Conservation (phyloP, 768 basidiomycete species). For the Mycena pura region DNA sequence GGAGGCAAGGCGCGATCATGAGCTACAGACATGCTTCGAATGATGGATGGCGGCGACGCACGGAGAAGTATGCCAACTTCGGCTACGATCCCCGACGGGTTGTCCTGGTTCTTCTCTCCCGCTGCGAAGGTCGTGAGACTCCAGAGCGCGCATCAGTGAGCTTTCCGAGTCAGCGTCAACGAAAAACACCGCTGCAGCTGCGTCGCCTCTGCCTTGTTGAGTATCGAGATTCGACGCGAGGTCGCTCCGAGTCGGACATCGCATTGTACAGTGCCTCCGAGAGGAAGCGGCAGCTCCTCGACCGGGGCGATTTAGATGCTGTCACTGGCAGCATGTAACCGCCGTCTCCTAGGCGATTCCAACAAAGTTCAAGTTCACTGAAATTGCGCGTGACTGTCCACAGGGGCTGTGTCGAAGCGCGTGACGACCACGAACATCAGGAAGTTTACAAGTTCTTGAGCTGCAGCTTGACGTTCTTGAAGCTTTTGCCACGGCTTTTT, state of each 20-base stretch:
- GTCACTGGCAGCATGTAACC: slow-evolving; percentile 19
- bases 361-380: too few species aligned
- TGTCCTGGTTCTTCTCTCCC: slow-evolving; percentile 13
- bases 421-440: slow-evolving; percentile 31
- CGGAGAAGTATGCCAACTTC: slow-evolving; percentile 24
- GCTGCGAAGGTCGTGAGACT: too few species aligned
- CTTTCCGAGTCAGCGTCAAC: slow-evolving; percentile 16
- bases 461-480: too few species aligned
- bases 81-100: slow-evolving; percentile 23
- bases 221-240: slow-evolving; percentile 23
- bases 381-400: slow-evolving; percentile 24
- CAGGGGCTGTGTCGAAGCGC: slow-evolving; percentile 30
- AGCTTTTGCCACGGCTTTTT: too few species aligned
- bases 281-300: too few species aligned
- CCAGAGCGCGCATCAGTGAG: slow-evolving; percentile 15
- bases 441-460: too few species aligned
- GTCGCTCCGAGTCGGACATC: slow-evolving; percentile 22
- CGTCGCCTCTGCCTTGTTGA: too few species aligned
- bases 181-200: slow-evolving; percentile 19
- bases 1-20: too few species aligned
- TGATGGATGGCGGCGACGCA: not conserved
- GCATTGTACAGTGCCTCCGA: too few species aligned
- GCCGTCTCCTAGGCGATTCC: too few species aligned
- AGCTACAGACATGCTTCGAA: not conserved
- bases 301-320: too few species aligned